Evolutionary conservation across 2,329 filamentous ascomycete genomes (phyloP), one percentile per base, ranked within the genome.

Genomic region (Gliomastix tumulicola): DNA sequence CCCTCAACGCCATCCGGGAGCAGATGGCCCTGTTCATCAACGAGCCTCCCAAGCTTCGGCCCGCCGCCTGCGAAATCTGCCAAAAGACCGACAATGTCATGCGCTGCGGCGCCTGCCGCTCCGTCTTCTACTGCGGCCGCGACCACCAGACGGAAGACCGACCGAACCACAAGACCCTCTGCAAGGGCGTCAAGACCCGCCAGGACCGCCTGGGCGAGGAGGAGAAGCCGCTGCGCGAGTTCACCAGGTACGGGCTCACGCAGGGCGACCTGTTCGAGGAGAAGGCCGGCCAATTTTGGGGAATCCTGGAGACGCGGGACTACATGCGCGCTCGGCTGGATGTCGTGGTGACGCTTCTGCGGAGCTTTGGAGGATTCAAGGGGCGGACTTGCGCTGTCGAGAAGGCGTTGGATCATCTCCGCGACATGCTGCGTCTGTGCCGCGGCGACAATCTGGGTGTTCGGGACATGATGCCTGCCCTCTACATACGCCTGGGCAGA

Each of bases 391-490:
- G 30, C 3, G 41, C 32, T 0, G 57, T 69, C 7, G 22, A 59
- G 33, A 45, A 53, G 13, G 53, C 54, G 3, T 46, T 70, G 3
- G 57, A 60, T 1, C 57, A 70, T 42, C 37, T 64, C 1, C 42
- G 53, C 32, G 66, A 68, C 34, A 61, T 73, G 55, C 37, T 74
- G 28, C 55, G 57, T 2, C 53, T 74, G 2, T 59, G 56, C 40
- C 59, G 63, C 3, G n/a, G 42, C 10, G 70, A 75, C 43, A 64
- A 65, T 39, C 52, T 70, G 54, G 61, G 62, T 0, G 15, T 70
- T 4, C 57, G 68, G 1, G 30, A 59, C 15, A 16, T 65, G 0
- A 40, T 68, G 0, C 69, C 72, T 0, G 42, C 47, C 1, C 30
- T 69, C 9, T 56, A 65, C 37, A 46, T 77, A 12, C 62, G 69